phyloP scores from a whole-genome alignment of 2,329 filamentous ascomycete genomes.

The Alternaria postmessia region DNA sequence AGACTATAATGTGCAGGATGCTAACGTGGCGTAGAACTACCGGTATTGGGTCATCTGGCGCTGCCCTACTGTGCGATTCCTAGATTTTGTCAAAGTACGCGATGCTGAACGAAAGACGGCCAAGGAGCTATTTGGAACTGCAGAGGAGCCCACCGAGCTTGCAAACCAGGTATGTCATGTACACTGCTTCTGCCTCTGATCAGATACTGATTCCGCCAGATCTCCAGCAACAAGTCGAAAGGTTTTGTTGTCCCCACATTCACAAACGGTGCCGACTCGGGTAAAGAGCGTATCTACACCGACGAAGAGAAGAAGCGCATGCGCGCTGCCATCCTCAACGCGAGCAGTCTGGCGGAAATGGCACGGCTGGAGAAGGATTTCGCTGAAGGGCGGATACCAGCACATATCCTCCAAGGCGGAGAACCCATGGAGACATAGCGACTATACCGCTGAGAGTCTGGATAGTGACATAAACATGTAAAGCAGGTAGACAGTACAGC shows the following conservation, averaged over 20 bases:
- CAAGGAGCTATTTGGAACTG: conserved; percentile 82
- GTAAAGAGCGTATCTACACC: conserved; percentile 75
- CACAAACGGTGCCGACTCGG: conserved; percentile 45
- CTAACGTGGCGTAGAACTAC: conserved; percentile 72
- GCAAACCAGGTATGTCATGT: conserved; percentile 56
- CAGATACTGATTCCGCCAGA: conserved; percentile 56
- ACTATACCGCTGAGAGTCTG: neutral
- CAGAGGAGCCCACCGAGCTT: conserved; percentile 78
- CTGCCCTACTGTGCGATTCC: conserved; percentile 82
- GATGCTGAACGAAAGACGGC: conserved; percentile 81
- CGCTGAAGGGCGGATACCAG: conserved; percentile 84
- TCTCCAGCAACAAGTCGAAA: conserved; percentile 84
- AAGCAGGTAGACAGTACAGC: neutral
- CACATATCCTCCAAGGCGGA: conserved; percentile 37
- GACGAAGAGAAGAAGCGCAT: conserved; percentile 87
- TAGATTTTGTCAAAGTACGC: conserved; percentile 93
- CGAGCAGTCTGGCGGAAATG: conserved; percentile 90
- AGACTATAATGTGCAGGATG: neutral
- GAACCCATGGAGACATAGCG: conserved; percentile 42
- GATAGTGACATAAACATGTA: neutral
- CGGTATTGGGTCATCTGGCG: conserved; percentile 91
- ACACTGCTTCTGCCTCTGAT: neutral
- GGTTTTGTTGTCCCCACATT: conserved; percentile 69
- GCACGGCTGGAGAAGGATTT: conserved; percentile 89
- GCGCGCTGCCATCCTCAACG: conserved; percentile 86